Evolutionary conservation across 805 yeast species (phyloP).

Genomic region (Candida ascalaphidarum): DNA sequence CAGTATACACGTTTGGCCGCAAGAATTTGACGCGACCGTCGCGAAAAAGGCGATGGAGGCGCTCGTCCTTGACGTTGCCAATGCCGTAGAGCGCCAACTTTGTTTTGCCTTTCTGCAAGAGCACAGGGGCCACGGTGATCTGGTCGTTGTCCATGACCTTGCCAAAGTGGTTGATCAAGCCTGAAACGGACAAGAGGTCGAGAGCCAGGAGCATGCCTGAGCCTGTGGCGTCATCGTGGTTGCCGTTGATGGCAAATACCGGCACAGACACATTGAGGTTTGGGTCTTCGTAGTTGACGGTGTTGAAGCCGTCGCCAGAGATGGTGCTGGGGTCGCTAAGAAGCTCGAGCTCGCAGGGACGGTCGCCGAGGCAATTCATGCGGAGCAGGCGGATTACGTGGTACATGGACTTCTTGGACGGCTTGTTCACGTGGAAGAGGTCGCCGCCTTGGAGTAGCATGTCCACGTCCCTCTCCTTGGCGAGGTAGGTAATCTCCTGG

Average conservation of each 20-base stretch:
- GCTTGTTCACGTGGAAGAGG: conserved; percentile 83
- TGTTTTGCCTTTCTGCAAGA: conserved; percentile 77
- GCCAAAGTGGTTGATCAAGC: conserved; percentile 87
- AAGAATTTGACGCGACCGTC: conserved; percentile 74
- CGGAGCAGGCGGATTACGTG: conserved; percentile 72
- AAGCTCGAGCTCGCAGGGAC: conserved; percentile 78
- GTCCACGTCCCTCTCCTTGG: conserved; percentile 65
- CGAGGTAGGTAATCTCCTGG: conserved; percentile 71
- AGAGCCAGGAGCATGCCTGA: conserved; percentile 74
- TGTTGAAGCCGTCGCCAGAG: conserved; percentile 54
- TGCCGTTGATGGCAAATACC: conserved; percentile 86
- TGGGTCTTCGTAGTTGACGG: conserved; percentile 84
- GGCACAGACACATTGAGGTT: conserved; percentile 86
- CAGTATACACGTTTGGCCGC: conserved; percentile 50
- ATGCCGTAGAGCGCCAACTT: conserved; percentile 82
- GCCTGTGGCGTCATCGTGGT: conserved; percentile 96
- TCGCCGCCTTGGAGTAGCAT: conserved; percentile 92
- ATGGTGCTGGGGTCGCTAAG: conserved; percentile 68
- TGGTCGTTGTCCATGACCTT: conserved; percentile 67
- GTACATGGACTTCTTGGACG: conserved; percentile 76
- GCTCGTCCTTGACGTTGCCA: conserved; percentile 82
- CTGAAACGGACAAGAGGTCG: conserved; percentile 75
- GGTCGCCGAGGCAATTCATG: conserved; percentile 69
- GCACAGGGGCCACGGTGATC: conserved; percentile 64
- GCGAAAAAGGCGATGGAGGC: conserved; percentile 73